Evolutionary conservation across 2,329 filamentous ascomycete genomes (phyloP), one percentile per base, ranked within the genome.

Genomic region (Trichoderma breve): DNA sequence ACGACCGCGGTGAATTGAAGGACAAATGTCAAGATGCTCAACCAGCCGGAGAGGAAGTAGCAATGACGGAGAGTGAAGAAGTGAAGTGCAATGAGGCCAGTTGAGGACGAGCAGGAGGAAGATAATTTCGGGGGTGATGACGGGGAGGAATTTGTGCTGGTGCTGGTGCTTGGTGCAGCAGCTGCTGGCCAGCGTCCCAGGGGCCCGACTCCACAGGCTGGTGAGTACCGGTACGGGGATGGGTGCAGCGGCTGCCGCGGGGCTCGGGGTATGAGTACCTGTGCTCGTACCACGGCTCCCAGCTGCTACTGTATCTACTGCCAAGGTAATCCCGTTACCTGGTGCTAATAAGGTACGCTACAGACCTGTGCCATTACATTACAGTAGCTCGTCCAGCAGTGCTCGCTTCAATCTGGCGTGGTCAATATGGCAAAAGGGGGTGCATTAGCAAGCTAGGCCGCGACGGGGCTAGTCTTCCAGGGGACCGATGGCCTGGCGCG

Each of bases 51-150:
- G 73, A 76, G 78, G 79, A 80, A 81, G 79, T 80, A 80, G 79
- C 80, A 80, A 81, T 81, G 81, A 81, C 78, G 79, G 76, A 74
- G 76, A 73, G 72, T 75, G 72, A 67, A 68, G 71, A 74, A 74
- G 74, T 74, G 73, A 74, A 74, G 72, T 74, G 73, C 74, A 72
- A 74, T 74, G 73, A 73, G 70, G 71, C 71, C 71, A 53, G 70
- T 73, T 72, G 72, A 74, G 57, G 36, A 64, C 62, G 62, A 64
- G 43, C n/a, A 72, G 67, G 70, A 72, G 73, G 74, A 77, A 76
- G 76, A 74, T 74, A 76, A 75, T 76, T 77, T 72, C 73, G 76
- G 74, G 74, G 73, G 72, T 66, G 68, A 65, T 67, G 68, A 68
- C 55, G 63, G 69, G 68, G 72, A 62, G 67, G 68, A 73, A 71